Conservation (phyloP, 139 green algal genomes). For the Micractinium sp. region DNA sequence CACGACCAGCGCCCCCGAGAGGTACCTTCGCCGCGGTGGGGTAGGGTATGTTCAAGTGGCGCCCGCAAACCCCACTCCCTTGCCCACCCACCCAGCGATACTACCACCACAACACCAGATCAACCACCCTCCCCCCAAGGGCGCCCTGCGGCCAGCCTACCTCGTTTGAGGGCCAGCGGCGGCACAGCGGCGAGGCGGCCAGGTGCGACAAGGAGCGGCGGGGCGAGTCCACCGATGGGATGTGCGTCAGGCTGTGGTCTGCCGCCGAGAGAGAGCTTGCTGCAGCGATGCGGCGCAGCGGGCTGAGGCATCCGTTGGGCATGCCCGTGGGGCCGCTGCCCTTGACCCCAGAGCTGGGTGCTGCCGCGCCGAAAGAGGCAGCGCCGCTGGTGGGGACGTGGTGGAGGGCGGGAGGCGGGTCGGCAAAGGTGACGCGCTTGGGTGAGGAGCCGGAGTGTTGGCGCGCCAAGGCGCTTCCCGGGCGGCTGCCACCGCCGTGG, state of each 20-base stretch:
- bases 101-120: neutral
- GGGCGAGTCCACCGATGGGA: neutral
- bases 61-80: no score
- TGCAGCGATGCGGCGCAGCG: neutral
- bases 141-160: no score
- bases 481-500: neutral
- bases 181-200: neutral
- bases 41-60: no score
- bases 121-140: neutral
- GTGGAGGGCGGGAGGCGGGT: neutral
- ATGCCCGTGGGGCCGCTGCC: neutral
- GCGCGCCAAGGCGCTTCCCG: neutral
- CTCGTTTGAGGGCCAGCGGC: slow-evolving; percentile 14
- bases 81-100: neutral
- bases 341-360: neutral
- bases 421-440: slow-evolving; percentile 9
- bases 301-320: neutral
- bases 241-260: neutral
- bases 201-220: neutral
- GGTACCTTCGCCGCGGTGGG: no score
- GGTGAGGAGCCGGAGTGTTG: neutral
- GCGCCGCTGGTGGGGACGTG: neutral
- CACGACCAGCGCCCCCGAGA: no score
- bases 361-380: neutral
- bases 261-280: neutral